Percentiles rank a stretch among this genome's conserved stretches.
These are phyloP conservation scores for Oropetium thomaeum DNA, from an alignment of 176 grass and related monocot species.

Conservation along the genomic window DNA sequence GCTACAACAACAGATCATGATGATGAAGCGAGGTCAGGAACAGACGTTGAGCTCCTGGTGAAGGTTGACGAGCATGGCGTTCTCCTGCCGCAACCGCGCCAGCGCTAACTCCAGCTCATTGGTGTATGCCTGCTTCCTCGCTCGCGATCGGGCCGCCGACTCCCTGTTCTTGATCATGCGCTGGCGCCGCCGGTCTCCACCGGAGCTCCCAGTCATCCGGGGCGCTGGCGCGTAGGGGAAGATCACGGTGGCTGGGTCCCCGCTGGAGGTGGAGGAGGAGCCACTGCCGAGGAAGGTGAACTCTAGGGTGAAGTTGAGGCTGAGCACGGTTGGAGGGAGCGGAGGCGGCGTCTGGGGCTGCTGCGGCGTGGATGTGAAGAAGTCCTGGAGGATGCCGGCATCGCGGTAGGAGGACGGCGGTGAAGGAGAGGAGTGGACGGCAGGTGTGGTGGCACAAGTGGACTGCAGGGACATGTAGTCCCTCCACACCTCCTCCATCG, in stretches of 20 bases:
- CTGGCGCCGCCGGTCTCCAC: conserved; percentile 5
- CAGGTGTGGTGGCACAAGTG: neutral
- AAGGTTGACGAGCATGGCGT: conserved; percentile 16
- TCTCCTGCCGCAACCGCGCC: conserved; percentile 16
- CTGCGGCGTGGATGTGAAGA: neutral
- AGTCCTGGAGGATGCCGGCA: neutral
- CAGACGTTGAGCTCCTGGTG: conserved; percentile 13
- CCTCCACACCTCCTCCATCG: conserved; percentile 36
- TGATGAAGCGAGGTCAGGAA: neutral
- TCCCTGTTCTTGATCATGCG: conserved; percentile 52
- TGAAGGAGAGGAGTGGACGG: neutral
- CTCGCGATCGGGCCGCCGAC: conserved; percentile 37
- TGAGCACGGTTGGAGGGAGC: conserved; percentile 19
- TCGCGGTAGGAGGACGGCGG: neutral
- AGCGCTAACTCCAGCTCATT: conserved; percentile 30
- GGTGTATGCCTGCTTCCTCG: conserved; percentile 34
- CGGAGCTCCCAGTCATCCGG: neutral
- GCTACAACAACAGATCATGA: neutral
- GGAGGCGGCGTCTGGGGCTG: neutral
- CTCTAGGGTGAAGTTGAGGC: conserved; percentile 21
- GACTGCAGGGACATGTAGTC: conserved; percentile 13
- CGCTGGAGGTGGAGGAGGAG: conserved; percentile 5
- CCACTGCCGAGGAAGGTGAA: conserved; percentile 26
- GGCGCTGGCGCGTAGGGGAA: neutral
- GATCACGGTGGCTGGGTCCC: neutral